Conservation (phyloP, 2,329 filamentous ascomycete genomes). For the Fusarium graminum region DNA sequence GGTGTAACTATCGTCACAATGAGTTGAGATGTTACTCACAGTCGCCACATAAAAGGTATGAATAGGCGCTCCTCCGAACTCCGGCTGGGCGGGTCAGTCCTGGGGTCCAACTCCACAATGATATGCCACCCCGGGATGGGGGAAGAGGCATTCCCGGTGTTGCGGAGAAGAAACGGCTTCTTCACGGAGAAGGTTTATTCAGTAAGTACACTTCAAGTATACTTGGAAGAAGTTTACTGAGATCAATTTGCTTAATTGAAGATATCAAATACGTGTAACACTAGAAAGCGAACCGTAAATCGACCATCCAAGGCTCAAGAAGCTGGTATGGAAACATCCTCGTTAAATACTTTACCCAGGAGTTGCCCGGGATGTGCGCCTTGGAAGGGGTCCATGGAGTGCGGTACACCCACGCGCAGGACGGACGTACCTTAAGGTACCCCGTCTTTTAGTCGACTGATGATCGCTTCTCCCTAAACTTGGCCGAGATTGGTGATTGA, state of each 20-base stretch:
- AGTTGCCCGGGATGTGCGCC: slow-evolving; percentile 30
- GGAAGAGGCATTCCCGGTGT: slow-evolving; percentile 40
- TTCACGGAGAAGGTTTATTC: not conserved
- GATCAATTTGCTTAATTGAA: not conserved
- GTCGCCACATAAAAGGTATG: slow-evolving; percentile 24
- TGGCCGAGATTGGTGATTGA: slow-evolving; percentile 21
- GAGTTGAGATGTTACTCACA: slow-evolving; percentile 17
- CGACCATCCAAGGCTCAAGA: slow-evolving; percentile 29
- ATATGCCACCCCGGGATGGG: slow-evolving; percentile 45
- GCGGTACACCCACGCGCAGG: slow-evolving; percentile 15
- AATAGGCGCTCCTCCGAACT: slow-evolving; percentile 44
- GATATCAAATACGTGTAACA: not conserved
- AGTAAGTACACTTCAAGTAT: not conserved
- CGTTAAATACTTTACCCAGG: slow-evolving; percentile 24
- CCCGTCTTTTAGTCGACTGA: slow-evolving; percentile 12
- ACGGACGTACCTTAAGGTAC: slow-evolving; percentile 31
- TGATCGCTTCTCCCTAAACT: slow-evolving; percentile 32
- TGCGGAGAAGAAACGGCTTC: slow-evolving; percentile 38
- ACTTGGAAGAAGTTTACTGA: not conserved
- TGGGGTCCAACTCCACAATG: slow-evolving; percentile 30
- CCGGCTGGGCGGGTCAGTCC: slow-evolving; percentile 44
- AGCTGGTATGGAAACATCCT: slow-evolving; percentile 25
- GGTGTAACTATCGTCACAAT: not conserved
- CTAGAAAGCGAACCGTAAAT: not conserved
- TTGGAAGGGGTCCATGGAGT: slow-evolving; percentile 29